Evolutionary conservation across 371 early-diverging fungal species (phyloP).

Genomic region (Mortierella sp.): DNA sequence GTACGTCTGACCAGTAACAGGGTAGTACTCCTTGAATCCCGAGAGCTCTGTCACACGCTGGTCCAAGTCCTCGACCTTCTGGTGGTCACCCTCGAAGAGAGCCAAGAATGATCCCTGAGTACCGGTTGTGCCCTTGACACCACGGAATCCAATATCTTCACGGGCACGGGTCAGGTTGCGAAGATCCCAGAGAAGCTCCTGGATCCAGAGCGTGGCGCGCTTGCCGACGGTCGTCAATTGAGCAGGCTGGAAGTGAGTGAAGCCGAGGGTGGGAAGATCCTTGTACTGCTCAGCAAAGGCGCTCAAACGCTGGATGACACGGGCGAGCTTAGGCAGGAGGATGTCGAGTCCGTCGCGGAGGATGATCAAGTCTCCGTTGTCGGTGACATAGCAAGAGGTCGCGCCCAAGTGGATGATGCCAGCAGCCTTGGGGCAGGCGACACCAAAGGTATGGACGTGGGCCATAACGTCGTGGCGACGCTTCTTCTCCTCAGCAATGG

Average conservation of each 20-base stretch:
- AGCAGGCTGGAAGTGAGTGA: slow-evolving; percentile 99
- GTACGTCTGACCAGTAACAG: slow-evolving; percentile 98
- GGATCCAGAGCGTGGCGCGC: slow-evolving; percentile 96
- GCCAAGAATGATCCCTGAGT: slow-evolving; percentile 98
- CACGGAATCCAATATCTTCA: slow-evolving; percentile 91
- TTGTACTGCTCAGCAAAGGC: slow-evolving; percentile 85
- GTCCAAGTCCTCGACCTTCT: slow-evolving; percentile 93
- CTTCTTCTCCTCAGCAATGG: slow-evolving; percentile 93
- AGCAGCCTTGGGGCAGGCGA: slow-evolving; percentile 91
- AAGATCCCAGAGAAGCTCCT: slow-evolving; percentile 96
- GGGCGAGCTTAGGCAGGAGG: slow-evolving; percentile 88
- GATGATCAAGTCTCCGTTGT: slow-evolving; percentile 96
- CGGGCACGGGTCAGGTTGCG: slow-evolving; percentile 93
- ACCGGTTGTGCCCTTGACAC: slow-evolving; percentile 99
- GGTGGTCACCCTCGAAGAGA: slow-evolving; percentile 94
- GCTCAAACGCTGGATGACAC: slow-evolving; percentile 82
- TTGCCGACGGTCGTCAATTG: slow-evolving; percentile 98
- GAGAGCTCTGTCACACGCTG: slow-evolving; percentile 88
- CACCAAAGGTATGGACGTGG: slow-evolving; percentile 96
- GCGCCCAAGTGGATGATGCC: slow-evolving; percentile 98
- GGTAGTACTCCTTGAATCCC: slow-evolving; percentile 88
- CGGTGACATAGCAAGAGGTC: slow-evolving; percentile 97
- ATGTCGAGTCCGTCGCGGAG: slow-evolving; percentile 94
- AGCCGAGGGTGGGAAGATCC: slow-evolving; percentile 94
- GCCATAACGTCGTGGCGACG: slow-evolving; percentile 99